Evolutionary conservation across 495 filamentous ascomycete species (phyloP), one percentile per base, ranked within the genome.

Genomic region (Echria macrotheca): DNA sequence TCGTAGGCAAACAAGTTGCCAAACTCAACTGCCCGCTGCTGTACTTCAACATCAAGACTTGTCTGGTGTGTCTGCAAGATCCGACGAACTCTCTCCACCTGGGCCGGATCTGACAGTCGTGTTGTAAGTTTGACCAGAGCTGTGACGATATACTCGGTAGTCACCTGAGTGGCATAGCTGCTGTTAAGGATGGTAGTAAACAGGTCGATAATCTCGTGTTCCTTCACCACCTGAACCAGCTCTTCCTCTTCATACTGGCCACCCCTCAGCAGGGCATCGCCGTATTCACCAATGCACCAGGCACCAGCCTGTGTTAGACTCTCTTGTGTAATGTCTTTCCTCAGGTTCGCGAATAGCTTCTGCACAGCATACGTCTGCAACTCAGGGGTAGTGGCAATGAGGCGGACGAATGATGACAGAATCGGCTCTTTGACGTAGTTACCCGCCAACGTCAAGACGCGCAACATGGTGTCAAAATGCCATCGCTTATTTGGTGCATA

Each of bases 271-370:
- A 98, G 73, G 3, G 86, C 80, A 64, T 97, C 93, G 26, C 90
- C 89, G 64, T 90, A 98, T 74, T 98, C 93, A 55, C 93, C 93
- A 68, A 98, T 96, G 10, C 90, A 90, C 93, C 93, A 98, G n/a
- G 93, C 83, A 24, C 87, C 94, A 18, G 93, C 89, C 23, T 96
- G 77, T 9, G 87, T 96, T 46, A 98, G 73, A 54, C 89, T 91
- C 64, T 98, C 94, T 61, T 97, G 94, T 9, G 91, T 95, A 55
- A 97, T 96, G 54, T 97, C 93, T 29, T 91, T 89, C 71, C 91
- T 96, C 48, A 98, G 68, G 31, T 83, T 82, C 4, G 85, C 70
- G 67, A 95, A 98, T 9, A 98, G 74, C 68, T 97, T 97, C 63
- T 96, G 93, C 3, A 87, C 91, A 10, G 89, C 91, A 65, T 98